Evolutionary conservation across 2,329 filamentous ascomycete genomes (phyloP).

Genomic region (Aspergillus sp.): DNA sequence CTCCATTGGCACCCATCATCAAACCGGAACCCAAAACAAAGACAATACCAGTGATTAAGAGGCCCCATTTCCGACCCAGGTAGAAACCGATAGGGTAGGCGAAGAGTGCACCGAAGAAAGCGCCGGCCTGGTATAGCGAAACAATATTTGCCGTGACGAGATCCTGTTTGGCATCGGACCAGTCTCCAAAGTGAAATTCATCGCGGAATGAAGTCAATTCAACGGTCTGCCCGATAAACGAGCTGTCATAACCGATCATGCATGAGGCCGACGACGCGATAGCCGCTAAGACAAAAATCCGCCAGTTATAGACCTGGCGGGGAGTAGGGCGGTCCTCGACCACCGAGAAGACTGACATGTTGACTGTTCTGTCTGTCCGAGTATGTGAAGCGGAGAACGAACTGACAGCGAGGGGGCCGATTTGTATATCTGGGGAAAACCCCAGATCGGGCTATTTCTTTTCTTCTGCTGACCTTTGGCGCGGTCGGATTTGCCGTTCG

Average conservation of each 20-base stretch:
- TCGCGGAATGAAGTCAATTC: conserved; percentile 60
- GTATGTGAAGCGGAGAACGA: neutral
- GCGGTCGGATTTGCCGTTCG: neutral
- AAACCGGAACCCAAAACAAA: conserved; percentile 66
- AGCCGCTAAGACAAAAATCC: conserved; percentile 49
- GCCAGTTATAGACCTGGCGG: conserved; percentile 54
- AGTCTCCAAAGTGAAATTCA: conserved; percentile 59
- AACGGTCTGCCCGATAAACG: conserved; percentile 73
- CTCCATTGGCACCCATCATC: conserved; percentile 60
- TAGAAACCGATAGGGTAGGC: conserved; percentile 62
- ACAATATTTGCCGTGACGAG: conserved; percentile 69
- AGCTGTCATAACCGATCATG: conserved; percentile 60
- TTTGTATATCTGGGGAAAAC: neutral
- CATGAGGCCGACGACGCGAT: conserved; percentile 52
- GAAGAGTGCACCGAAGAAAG: conserved; percentile 71
- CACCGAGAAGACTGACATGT: conserved; percentile 32
- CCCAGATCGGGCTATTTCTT: neutral
- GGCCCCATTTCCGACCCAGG: conserved; percentile 58
- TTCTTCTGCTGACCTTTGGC: neutral
- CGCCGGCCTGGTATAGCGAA: conserved; percentile 73
- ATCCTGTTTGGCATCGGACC: conserved; percentile 36
- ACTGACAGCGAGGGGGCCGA: neutral
- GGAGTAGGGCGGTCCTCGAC: conserved; percentile 48
- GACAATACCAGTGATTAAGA: conserved; percentile 55
- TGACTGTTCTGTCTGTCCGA: conserved; percentile 12